phyloP scores from a whole-genome alignment of 2,329 filamentous ascomycete species.

The Coleophoma crateriformis region DNA sequence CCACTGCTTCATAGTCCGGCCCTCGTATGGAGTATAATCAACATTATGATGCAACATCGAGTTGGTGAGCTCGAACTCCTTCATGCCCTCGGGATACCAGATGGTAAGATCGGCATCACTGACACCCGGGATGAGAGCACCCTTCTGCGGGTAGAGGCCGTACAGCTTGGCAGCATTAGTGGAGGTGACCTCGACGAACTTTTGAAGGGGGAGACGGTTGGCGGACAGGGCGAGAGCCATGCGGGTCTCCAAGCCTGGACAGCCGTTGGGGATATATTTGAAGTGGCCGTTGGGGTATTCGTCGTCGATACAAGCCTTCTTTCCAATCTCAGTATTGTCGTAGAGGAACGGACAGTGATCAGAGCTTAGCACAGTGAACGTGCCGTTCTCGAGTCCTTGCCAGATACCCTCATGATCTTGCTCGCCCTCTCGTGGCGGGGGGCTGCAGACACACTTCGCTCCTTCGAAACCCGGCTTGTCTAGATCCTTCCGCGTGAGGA shows the following conservation, averaged over 20 bases:
- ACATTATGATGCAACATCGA: constrained; percentile 53
- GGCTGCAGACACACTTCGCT: constrained; percentile 49
- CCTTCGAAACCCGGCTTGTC: constrained; percentile 46
- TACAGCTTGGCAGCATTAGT: constrained; percentile 54
- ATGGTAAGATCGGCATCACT: constrained; percentile 51
- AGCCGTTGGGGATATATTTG: constrained; percentile 52
- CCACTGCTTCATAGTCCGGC: constrained; percentile 51
- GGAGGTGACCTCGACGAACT: constrained; percentile 48
- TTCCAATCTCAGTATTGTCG: constrained; percentile 38
- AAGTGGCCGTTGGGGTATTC: constrained; percentile 41
- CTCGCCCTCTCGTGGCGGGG: constrained; percentile 40
- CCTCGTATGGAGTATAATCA: constrained; percentile 60
- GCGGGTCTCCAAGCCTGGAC: constrained; percentile 52
- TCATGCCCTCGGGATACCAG: constrained; percentile 46
- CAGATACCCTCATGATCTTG: constrained; percentile 44
- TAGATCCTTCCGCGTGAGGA: constrained; percentile 44
- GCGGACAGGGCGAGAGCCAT: constrained; percentile 38
- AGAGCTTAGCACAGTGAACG: constrained; percentile 44
- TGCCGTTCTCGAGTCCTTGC: constrained; percentile 43
- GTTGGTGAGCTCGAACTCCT: constrained; percentile 41
- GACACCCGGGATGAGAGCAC: constrained; percentile 41
- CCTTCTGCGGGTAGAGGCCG: constrained; percentile 45
- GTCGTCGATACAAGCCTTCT: constrained; percentile 40
- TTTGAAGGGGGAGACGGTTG: constrained; percentile 35
- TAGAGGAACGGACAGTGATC: constrained; percentile 33